These are phyloP conservation scores for Paecilomyces sp. DNA, from an alignment of 2,329 filamentous ascomycete species.

Conservation along the genomic window DNA sequence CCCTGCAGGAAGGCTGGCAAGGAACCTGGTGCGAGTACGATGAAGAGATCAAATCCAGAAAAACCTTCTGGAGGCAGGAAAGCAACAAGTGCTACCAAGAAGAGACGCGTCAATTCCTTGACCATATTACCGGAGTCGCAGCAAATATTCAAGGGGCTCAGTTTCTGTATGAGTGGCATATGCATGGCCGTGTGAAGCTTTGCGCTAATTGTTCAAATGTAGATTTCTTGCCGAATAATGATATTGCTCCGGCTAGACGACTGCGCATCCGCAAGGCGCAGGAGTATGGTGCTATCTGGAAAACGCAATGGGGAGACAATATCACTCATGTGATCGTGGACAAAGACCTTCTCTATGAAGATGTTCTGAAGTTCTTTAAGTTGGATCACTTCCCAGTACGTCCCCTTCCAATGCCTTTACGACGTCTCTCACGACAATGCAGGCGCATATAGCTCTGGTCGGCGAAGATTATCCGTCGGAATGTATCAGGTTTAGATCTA, in stretches of 20 bases:
- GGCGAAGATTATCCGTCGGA: slow-evolving; percentile 64
- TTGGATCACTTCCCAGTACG: slow-evolving; percentile 42
- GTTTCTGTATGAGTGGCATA: slow-evolving; percentile 45
- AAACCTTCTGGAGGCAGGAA: neutral
- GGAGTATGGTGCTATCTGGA: slow-evolving; percentile 69
- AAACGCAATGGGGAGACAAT: slow-evolving; percentile 44
- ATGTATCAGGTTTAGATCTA: slow-evolving; percentile 52
- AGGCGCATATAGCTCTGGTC: slow-evolving; percentile 46
- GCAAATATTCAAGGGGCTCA: slow-evolving; percentile 54
- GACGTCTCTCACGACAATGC: slow-evolving; percentile 8
- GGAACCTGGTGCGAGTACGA: neutral
- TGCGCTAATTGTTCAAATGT: slow-evolving; percentile 3
- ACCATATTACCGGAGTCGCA: slow-evolving; percentile 45
- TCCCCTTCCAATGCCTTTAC: slow-evolving; percentile 3
- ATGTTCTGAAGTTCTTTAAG: slow-evolving; percentile 55
- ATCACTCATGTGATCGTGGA: slow-evolving; percentile 81
- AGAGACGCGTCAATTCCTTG: slow-evolving; percentile 26
- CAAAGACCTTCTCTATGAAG: slow-evolving; percentile 54
- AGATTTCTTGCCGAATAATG: slow-evolving; percentile 75
- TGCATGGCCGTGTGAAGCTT: neutral
- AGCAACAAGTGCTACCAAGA: neutral
- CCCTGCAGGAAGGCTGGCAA: neutral
- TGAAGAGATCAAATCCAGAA: neutral
- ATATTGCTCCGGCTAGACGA: slow-evolving; percentile 59
- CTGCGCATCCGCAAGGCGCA: slow-evolving; percentile 67